Evolutionary conservation across 257 asterid species (phyloP).

Genomic region (Gynochthodes officinalis): DNA sequence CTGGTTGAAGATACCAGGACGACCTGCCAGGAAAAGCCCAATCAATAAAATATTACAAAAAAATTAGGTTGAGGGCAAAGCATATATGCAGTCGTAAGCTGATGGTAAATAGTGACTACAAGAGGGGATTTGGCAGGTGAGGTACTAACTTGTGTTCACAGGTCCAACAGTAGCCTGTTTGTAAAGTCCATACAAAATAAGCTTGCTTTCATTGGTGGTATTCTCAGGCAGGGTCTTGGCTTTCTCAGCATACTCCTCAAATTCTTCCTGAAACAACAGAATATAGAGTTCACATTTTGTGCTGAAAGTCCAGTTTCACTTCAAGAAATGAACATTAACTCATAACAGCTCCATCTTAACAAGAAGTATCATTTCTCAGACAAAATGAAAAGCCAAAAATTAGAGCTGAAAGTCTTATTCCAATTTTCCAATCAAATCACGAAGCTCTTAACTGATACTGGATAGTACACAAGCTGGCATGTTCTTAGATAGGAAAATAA

Average conservation of each 20-base stretch:
- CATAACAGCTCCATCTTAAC: no score
- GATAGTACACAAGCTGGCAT: background rate
- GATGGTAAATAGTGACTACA: background rate
- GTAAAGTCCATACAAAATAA: constrained; percentile 79
- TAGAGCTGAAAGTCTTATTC: background rate
- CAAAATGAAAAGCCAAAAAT: background rate
- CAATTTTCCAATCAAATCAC: background rate
- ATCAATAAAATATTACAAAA: background rate
- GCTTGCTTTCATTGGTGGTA: constrained; percentile 64
- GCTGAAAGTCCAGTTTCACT: background rate
- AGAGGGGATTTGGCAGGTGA: background rate
- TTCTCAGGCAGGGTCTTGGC: constrained; percentile 79
- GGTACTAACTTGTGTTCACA: constrained; percentile 66
- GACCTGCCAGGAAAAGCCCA: constrained; percentile 43
- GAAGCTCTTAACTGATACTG: background rate
- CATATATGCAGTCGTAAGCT: background rate
- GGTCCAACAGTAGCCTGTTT: constrained; percentile 80
- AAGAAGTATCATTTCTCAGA: no score
- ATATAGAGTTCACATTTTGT: background rate
- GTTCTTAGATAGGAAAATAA: background rate
- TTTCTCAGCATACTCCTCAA: constrained; percentile 82
- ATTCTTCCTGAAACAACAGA: constrained; percentile 63
- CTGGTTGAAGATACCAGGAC: constrained; percentile 80
- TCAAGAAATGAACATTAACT: no score
- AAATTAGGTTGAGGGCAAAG: background rate